Base-by-base conservation (phyloP, 2,329 filamentous ascomycete genomes). In the Penicillium sp. region DNA sequence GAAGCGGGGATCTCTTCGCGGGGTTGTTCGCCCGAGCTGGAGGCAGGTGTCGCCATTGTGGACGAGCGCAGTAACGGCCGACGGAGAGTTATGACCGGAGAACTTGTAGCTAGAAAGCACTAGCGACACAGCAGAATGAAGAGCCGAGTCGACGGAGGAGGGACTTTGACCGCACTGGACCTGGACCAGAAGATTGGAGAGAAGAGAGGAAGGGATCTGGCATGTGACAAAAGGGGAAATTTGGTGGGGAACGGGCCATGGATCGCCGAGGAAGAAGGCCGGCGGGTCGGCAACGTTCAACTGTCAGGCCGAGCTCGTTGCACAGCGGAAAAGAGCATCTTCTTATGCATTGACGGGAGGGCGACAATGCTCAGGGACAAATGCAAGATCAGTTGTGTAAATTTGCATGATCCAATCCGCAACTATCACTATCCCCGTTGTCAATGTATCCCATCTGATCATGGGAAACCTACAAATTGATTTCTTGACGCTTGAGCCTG, bases 221-320 rank as follows among this genome's bases (percentile, higher is more conserved):
- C 59, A 62, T 61, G 59, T 62, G 59, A 62, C 52, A 46, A 40
- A 48, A 44, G 26, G 49, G 41, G 27, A 44, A 43, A 34, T 52
- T 60, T 55, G 57, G 59, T 51, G 59, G 59, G 60, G 58, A 56
- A 51, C 54, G 54, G 55, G 59, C 51, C 46, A 55, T 59, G 59
- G 60, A 61, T 59, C 55, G 53, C 57, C 59, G 57, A 57, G 55
- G 48, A 29, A 34, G 40, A 12, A 37, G 24, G 24, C 18, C 43
- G 35, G n/a, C 44, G 44, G 32, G 11, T 41, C 45, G 45, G 45
- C 47, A 49, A 35, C 24, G 33, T 46, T 41, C 11, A 9, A 29
- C 36, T 35, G 38, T 45, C 27, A 18, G 5, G n/a, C 11, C 7
- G 4, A 18, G 25, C 5, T 18, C 4, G 12, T 41, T 13, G 24